Percentiles rank a stretch among this genome's conserved stretches.
Conservation (phyloP, 2,329 filamentous ascomycete species). For the Trichoderma gracile region DNA sequence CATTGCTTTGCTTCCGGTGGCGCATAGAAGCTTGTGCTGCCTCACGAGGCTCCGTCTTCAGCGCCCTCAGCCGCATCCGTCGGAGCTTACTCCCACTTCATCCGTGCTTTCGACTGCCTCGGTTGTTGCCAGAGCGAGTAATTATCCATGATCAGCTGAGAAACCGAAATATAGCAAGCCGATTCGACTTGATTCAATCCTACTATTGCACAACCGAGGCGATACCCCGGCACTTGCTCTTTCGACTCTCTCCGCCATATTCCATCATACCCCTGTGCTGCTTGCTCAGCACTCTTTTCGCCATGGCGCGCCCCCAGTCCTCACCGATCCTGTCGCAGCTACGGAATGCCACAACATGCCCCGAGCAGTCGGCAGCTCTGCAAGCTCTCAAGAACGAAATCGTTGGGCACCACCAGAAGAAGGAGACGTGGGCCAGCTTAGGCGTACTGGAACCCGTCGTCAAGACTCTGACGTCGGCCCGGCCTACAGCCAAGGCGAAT, state of each 20-base stretch:
- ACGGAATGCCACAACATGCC: slow-evolving; percentile 51
- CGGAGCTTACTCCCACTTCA: background rate
- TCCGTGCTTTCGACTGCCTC: background rate
- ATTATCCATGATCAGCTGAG: background rate
- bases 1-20: background rate
- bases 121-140: background rate
- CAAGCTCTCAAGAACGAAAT: slow-evolving; percentile 83
- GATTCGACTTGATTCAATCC: background rate
- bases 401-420: slow-evolving; percentile 83
- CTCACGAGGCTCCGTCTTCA: background rate
- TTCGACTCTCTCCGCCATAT: slow-evolving; percentile 15
- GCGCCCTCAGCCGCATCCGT: background rate
- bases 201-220: background rate
- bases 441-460: slow-evolving; percentile 66
- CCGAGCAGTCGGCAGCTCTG: slow-evolving; percentile 62
- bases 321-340: slow-evolving; percentile 59
- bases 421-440: slow-evolving; percentile 72
- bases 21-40: background rate
- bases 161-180: background rate
- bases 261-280: slow-evolving; percentile 4
- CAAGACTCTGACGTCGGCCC: slow-evolving; percentile 45
- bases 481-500: slow-evolving; percentile 39
- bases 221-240: background rate
- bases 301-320: slow-evolving; percentile 57
- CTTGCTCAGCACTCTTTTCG: slow-evolving; percentile 20